Conservation (phyloP, 225 moss, liverwort and hornwort genomes). For the Pleurozium schreberi region DNA sequence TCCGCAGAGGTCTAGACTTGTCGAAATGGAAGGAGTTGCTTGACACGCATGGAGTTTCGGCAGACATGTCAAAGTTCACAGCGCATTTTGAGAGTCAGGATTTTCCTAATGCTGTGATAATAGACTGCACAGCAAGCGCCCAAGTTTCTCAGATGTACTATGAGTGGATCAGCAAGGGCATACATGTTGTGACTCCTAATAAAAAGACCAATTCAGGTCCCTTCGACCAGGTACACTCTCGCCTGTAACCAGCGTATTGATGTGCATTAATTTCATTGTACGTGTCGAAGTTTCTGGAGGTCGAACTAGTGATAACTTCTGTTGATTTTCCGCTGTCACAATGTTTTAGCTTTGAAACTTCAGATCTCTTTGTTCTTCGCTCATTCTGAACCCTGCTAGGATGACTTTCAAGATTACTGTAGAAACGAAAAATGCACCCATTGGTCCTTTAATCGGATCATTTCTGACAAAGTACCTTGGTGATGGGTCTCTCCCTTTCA, state of each 20-base stretch:
- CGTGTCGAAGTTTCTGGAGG: neutral
- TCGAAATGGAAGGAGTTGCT: slow-evolving; percentile 69
- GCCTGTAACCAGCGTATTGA: neutral
- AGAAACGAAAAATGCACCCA: neutral
- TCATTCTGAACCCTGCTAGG: neutral
- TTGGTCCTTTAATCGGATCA: neutral
- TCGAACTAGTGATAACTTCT: neutral
- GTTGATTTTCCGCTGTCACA: neutral
- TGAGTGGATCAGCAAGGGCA: slow-evolving; percentile 80
- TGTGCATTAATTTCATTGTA: neutral
- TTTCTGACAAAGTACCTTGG: neutral
- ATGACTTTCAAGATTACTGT: neutral
- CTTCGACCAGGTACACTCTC: slow-evolving; percentile 55
- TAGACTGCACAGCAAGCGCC: slow-evolving; percentile 91
- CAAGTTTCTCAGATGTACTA: slow-evolving; percentile 67
- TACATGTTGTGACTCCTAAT: slow-evolving; percentile 91
- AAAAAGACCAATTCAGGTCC: slow-evolving; percentile 95
- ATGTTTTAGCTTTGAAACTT: neutral
- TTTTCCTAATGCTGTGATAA: slow-evolving; percentile 72
- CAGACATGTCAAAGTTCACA: slow-evolving; percentile 75
- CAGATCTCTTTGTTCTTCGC: neutral
- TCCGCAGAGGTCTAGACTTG: slow-evolving; percentile 69
- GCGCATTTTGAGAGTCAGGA: slow-evolving; percentile 62
- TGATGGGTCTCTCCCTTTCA: neutral
- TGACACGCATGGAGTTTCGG: slow-evolving; percentile 47